Percentiles rank a stretch among this genome's conserved stretches.
These are phyloP conservation scores for Yamadazyma sp. DNA, from an alignment of 1,139 yeast genomes.

Conservation along the genomic window DNA sequence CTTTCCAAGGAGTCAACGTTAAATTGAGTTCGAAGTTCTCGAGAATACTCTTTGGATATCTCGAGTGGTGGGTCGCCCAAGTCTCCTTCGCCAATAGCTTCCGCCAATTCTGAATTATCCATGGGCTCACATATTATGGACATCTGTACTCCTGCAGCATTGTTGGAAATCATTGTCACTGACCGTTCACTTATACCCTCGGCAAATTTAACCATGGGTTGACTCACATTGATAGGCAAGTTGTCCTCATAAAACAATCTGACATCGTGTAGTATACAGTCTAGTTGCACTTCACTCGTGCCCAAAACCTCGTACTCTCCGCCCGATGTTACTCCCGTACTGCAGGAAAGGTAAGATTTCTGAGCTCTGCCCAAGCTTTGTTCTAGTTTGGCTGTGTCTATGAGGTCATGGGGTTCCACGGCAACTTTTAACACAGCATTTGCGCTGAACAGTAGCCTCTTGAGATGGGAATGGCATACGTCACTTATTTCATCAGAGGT, in stretches of 20 bases:
- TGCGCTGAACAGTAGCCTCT: constrained; percentile 29
- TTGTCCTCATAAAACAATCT: constrained; percentile 57
- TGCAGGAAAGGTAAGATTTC: constrained; percentile 65
- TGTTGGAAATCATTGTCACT: constrained; percentile 55
- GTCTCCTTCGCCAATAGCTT: constrained; percentile 57
- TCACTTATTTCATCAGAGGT: constrained; percentile 20
- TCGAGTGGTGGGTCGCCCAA: constrained; percentile 24
- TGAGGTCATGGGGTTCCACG: constrained; percentile 77
- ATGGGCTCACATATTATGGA: constrained; percentile 82
- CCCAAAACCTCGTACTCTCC: constrained; percentile 85
- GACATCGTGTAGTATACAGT: constrained; percentile 78
- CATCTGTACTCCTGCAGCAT: constrained; percentile 52
- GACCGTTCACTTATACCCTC: constrained; percentile 77
- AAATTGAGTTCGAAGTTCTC: constrained; percentile 54
- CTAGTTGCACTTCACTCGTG: constrained; percentile 86
- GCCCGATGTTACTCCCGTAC: constrained; percentile 76
- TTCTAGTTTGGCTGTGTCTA: constrained; percentile 72
- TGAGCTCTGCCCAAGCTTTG: constrained; percentile 65
- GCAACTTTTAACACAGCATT: constrained; percentile 77
- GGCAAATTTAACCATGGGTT: constrained; percentile 76
- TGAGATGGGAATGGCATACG: background rate
- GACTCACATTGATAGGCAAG: constrained; percentile 78
- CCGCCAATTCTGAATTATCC: constrained; percentile 45
- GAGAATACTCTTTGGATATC: constrained; percentile 40
- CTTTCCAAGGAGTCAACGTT: constrained; percentile 87